phyloP scores from a whole-genome alignment of 1,139 yeast species.

The Scheffersomyces illinoinensis region DNA sequence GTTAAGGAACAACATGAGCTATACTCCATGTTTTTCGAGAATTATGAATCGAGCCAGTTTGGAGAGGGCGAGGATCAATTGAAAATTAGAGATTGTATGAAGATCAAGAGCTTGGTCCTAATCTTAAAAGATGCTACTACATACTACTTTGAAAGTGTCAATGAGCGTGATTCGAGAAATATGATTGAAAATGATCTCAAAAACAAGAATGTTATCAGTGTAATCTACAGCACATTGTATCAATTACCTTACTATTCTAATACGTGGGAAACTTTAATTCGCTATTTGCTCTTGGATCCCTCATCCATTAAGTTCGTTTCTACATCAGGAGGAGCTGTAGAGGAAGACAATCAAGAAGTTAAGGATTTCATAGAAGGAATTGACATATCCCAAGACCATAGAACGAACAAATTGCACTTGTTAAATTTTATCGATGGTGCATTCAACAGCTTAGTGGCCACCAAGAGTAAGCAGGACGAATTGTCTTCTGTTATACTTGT shows the following conservation, averaged over 20 bases:
- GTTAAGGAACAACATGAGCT: conserved; percentile 20
- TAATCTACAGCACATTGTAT: conserved; percentile 19
- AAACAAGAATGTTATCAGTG: conserved; percentile 3
- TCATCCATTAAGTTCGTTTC: conserved; percentile 29
- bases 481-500: conserved; percentile 17
- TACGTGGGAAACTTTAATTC: conserved; percentile 37
- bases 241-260: conserved; percentile 18
- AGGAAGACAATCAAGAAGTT: conserved; percentile 18
- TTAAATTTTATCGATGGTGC: conserved; percentile 33
- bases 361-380: conserved; percentile 22
- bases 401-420: conserved; percentile 10
- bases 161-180: background rate
- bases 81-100: conserved; percentile 10
- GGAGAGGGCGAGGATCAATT: conserved; percentile 15
- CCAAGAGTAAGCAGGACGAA: conserved; percentile 16
- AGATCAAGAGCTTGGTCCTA: conserved; percentile 22
- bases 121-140: conserved; percentile 2
- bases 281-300: conserved; percentile 44
- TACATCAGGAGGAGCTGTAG: conserved; percentile 7
- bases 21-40: conserved; percentile 20
- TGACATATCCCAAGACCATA: conserved; percentile 17
- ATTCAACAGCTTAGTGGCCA: conserved; percentile 16
- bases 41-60: conserved; percentile 19
- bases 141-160: background rate
- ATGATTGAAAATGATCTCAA: background rate